Evolutionary conservation across 176 grass and related monocot genomes (phyloP).

Genomic region (Zea mays): Zm-B73-REFERENCE-NAM-5.0 NC_050102.1:153560501-153561000

Average conservation of each 20-base stretch:
- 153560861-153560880: no score
- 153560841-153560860: neutral
- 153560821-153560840: slow-evolving; percentile 10
- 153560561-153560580: no score
- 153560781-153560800: neutral
- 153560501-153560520: no score
- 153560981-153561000: neutral
- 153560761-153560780: neutral
- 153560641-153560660: neutral
- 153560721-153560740: neutral
- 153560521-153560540: no score
- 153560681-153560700: neutral
- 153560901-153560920: no score
- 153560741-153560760: slow-evolving; percentile 8
- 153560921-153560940: no score
- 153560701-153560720: slow-evolving; percentile 15
- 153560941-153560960: no score
- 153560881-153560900: no score
- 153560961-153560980: no score
- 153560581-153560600: neutral
- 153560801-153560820: slow-evolving; percentile 3
- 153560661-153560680: neutral
- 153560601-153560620: slow-evolving; percentile 18
- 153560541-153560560: no score
- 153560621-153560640: neutral